A percentile compares a stretch with the other conserved stretches of the same genome.
Conservation (phyloP, 2,329 filamentous ascomycete genomes). For the Ceratocystis ficicola region DNA sequence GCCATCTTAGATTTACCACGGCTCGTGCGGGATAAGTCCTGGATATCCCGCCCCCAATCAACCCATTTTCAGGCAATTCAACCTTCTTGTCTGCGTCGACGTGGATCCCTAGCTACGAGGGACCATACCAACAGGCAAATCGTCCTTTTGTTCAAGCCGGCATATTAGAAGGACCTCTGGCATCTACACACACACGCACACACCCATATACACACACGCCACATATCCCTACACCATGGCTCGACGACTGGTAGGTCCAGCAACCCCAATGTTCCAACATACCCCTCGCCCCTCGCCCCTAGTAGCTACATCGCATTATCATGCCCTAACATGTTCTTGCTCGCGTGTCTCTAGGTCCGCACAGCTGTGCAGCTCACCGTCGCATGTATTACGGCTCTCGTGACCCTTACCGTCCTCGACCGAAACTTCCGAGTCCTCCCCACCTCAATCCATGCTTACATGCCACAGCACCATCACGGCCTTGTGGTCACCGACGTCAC, state of each 20-base stretch:
- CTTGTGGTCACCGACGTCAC: slow-evolving; percentile 77
- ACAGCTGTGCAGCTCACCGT: slow-evolving; percentile 65
- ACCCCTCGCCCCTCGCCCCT: neutral
- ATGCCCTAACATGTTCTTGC: neutral
- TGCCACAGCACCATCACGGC: slow-evolving; percentile 74
- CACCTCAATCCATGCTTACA: slow-evolving; percentile 70
- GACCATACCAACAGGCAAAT: neutral
- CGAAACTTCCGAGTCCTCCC: slow-evolving; percentile 79
- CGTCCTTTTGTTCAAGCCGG: neutral
- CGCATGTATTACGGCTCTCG: slow-evolving; percentile 51
- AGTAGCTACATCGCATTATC: neutral
- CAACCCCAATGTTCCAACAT: neutral
- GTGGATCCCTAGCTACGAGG: neutral
- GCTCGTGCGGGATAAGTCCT: neutral
- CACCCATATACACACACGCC: too few relatives aligned
- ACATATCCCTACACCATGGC: slow-evolving; percentile 13
- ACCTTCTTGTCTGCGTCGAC: neutral
- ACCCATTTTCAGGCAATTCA: neutral
- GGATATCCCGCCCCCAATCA: neutral
- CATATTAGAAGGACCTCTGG: neutral
- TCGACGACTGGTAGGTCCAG: slow-evolving; percentile 15
- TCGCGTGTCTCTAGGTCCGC: slow-evolving; percentile 36
- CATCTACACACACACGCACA: neutral
- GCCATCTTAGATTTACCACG: neutral
- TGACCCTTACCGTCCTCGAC: slow-evolving; percentile 72